Evolutionary conservation across 1,139 yeast genomes (phyloP), one percentile per base, ranked within the genome.

Genomic region (Debaryomyces robertsiae): DNA sequence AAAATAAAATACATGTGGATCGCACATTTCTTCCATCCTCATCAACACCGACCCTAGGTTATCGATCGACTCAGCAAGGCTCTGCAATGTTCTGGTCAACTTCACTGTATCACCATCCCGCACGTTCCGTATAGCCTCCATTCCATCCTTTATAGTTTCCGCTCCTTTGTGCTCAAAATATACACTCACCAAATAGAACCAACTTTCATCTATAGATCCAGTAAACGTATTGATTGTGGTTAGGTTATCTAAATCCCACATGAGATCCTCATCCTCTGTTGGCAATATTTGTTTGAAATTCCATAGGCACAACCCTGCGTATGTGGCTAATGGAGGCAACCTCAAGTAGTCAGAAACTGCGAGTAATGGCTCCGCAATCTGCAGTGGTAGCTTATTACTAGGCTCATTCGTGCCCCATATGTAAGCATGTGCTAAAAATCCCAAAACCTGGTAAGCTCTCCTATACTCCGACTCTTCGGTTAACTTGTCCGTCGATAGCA

Each of bases 21-120:
- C 96, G 60, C 97, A 89, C 86, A 85, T 85, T 50, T 90, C 96
- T 57, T 87, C 91, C 95, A 91, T 87, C 52, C 80, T 76, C 79
- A 84, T 79, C 50, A 91, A 65, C 0, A 86, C 77, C 3, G 84
- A 70, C n/a, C 91, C 94, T 50, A 91, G 68, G 43, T 71, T 68
- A 58, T 88, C 96, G 36, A 91, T 84, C 35, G 77, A 67, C 58
- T 85, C 88, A 1, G 96, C 96, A 44, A 89, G 66, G 32, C 60
- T 63, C 55, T 86, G 88, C 30, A 89, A 66, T 34, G 72, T 61
- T 30, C 49, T 53, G 2, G 69, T 66, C 11, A 84, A 79, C 6
- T 52, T 52, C 1, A 50, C 53, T 9, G 65, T 47, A 40, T 79
- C 65, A 28, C 65, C 61, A 3, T 53, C 53, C 10, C 55, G 51